Evolutionary conservation across 208 protist species (phyloP).

Genomic region (Trypanosoma avium): DNA sequence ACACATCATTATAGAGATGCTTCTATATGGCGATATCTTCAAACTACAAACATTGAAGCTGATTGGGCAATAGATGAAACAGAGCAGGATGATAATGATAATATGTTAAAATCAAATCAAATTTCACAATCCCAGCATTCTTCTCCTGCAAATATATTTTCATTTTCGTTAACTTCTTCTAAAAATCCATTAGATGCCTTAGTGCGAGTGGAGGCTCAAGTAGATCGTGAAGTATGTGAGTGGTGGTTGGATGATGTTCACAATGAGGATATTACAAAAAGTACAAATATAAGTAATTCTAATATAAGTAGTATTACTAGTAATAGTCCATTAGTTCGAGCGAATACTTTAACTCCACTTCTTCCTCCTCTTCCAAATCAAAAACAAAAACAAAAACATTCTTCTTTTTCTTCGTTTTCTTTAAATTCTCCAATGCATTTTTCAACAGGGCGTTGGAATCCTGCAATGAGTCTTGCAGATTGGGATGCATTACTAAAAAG

Average conservation of each 20-base stretch:
- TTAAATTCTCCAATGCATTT: background rate
- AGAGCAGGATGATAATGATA: no score
- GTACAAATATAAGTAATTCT: background rate
- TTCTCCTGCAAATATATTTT: background rate
- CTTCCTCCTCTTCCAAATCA: background rate
- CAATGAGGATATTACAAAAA: background rate
- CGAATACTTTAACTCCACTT: background rate
- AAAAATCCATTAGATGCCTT: background rate
- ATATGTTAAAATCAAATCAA: no score
- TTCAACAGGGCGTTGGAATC: background rate
- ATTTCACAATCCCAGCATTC: no score
- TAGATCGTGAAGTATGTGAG: conserved; percentile 4
- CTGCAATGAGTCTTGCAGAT: background rate
- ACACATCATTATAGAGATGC: no score
- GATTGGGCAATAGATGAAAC: no score
- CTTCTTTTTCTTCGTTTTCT: background rate
- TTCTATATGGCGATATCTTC: no score
- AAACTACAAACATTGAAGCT: no score
- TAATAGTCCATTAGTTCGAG: background rate
- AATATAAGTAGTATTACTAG: background rate
- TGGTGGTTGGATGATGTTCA: conserved; percentile 5
- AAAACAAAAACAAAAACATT: background rate
- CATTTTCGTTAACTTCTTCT: background rate
- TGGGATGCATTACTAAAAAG: background rate
- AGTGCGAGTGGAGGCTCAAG: background rate